These are phyloP conservation scores for Nitzschia sp. DNA, from an alignment of 108 stramenopile genomes.

Conservation along the genomic window DNA sequence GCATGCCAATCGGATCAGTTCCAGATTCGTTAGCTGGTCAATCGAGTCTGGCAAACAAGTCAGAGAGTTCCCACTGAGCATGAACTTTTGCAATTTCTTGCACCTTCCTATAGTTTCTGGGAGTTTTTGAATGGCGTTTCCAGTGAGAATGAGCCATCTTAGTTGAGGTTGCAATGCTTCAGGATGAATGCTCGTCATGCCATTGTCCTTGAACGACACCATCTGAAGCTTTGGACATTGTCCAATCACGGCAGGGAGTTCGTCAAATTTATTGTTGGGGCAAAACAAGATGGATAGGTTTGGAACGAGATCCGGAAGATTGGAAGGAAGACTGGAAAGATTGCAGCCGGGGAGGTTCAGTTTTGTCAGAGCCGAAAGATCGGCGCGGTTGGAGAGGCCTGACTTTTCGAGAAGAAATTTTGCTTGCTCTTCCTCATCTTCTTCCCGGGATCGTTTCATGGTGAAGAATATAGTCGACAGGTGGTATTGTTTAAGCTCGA, in stretches of 20 bases:
- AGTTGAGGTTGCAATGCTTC: constrained; percentile 59
- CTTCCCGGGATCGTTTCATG: background rate
- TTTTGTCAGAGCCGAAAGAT: constrained; percentile 37
- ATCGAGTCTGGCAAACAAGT: constrained; percentile 33
- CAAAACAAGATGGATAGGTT: constrained; percentile 67
- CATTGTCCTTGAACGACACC: constrained; percentile 67
- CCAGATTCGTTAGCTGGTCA: constrained; percentile 40
- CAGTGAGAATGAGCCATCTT: constrained; percentile 71
- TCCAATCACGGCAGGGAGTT: constrained; percentile 58
- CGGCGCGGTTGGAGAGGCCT: background rate
- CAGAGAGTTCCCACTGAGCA: constrained; percentile 61
- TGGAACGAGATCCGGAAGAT: constrained; percentile 41
- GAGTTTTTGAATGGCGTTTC: constrained; percentile 45
- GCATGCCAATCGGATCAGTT: constrained; percentile 64
- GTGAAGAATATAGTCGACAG: too few relatives aligned
- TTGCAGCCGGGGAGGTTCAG: constrained; percentile 52
- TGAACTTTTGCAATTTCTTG: constrained; percentile 57
- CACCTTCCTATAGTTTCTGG: constrained; percentile 65
- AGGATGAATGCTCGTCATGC: constrained; percentile 47
- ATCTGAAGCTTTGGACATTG: constrained; percentile 59
- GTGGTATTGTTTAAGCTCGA: too few relatives aligned
- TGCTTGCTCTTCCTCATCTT: constrained; percentile 8
- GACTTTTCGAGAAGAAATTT: constrained; percentile 13
- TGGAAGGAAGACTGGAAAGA: constrained; percentile 35
- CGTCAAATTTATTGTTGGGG: constrained; percentile 57